phyloP scores from a whole-genome alignment of 805 yeast genomes.

The Candida hispaniensis region DNA sequence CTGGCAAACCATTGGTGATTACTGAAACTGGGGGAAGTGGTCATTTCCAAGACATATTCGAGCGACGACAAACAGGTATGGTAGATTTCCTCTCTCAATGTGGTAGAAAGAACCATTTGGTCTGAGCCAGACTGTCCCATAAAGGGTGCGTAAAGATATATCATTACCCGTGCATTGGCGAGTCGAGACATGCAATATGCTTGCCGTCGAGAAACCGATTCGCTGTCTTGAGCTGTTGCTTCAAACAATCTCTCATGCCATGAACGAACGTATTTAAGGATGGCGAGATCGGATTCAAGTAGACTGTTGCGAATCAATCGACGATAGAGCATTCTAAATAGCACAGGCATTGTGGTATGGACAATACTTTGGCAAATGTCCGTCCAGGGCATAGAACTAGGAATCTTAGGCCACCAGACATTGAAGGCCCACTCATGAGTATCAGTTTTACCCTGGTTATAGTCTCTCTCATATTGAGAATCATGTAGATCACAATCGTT shows the following conservation, averaged over 20 bases:
- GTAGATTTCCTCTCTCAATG: slow-evolving; percentile 7
- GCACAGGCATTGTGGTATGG: slow-evolving; percentile 4
- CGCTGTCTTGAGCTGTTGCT: slow-evolving; percentile 4
- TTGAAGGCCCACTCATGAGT: slow-evolving; percentile 8
- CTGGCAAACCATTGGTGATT: slow-evolving; percentile 13
- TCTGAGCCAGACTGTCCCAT: neutral
- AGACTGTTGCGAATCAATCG: slow-evolving; percentile 2
- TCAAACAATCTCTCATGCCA: slow-evolving; percentile 10
- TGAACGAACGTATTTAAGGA: slow-evolving; percentile 2
- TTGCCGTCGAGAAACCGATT: neutral
- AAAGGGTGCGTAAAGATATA: slow-evolving; percentile 12
- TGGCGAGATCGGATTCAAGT: slow-evolving; percentile 1
- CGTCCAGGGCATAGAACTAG: slow-evolving; percentile 11
- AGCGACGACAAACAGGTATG: slow-evolving; percentile 4
- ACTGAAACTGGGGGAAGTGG: slow-evolving; percentile 3
- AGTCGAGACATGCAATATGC: slow-evolving; percentile 14
- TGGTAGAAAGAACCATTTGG: too few species aligned
- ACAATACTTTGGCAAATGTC: slow-evolving; percentile 12
- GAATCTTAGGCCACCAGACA: slow-evolving; percentile 9
- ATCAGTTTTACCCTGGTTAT: slow-evolving; percentile 1
- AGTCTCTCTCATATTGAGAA: neutral
- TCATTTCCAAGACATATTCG: slow-evolving; percentile 9
- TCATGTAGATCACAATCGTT: slow-evolving; percentile 9
- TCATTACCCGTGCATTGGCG: slow-evolving; percentile 9
- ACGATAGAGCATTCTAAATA: slow-evolving; percentile 7